Conservation (phyloP, 805 yeast genomes). For the Ogataea thermomethanolica region DNA sequence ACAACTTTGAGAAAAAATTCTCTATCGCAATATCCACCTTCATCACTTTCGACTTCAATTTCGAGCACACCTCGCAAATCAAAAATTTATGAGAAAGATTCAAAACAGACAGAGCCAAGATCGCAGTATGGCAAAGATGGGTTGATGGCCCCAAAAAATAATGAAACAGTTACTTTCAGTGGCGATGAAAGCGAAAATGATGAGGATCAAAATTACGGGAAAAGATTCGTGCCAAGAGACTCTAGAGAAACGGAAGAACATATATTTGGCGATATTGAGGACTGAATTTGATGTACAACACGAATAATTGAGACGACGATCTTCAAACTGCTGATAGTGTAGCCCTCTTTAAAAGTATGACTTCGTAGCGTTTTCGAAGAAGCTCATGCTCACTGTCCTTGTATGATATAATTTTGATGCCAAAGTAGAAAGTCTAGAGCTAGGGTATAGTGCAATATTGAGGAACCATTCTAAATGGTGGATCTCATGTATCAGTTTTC, state of each 20-base stretch:
- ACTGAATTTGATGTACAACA: conserved; percentile 4
- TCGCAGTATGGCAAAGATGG: conserved; percentile 14
- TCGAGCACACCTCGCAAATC: conserved; percentile 16
- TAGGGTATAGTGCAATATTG: too few relatives aligned
- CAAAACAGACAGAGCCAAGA: conserved; percentile 1
- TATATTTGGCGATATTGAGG: conserved; percentile 38
- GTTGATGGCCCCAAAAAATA: conserved; percentile 17
- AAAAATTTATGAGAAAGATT: conserved; percentile 9
- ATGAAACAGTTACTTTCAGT: conserved; percentile 16
- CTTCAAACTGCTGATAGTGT: background rate
- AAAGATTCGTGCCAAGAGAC: conserved; percentile 16
- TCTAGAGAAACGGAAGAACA: conserved; percentile 15
- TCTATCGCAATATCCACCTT: conserved; percentile 45
- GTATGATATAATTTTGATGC: too few relatives aligned
- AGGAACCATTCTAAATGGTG: background rate
- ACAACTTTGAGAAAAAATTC: conserved; percentile 38
- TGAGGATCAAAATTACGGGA: conserved; percentile 14
- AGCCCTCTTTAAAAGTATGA: too few relatives aligned
- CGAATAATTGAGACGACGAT: background rate
- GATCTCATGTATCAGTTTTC: conserved; percentile 58
- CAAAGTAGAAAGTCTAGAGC: too few relatives aligned
- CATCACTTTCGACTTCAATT: conserved; percentile 21
- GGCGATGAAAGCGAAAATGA: conserved; percentile 20
- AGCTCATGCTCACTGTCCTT: too few relatives aligned
- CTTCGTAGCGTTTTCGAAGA: too few relatives aligned